Conservation (phyloP, 148 eudicot species). For the Fallopia convolvulus region DNA sequence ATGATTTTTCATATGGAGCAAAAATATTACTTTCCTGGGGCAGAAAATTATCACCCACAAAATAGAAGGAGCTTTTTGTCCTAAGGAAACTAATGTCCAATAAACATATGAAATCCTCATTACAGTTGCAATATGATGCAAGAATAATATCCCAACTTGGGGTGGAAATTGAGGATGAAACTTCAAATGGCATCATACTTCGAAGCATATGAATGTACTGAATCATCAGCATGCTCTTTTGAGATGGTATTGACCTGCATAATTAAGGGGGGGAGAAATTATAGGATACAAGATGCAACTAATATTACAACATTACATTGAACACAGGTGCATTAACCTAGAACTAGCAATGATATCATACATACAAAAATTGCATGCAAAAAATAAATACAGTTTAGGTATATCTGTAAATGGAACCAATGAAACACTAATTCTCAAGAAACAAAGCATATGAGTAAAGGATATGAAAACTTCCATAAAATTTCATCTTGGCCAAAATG, state of each 20-base stretch:
- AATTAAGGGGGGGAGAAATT: slow-evolving; percentile 6
- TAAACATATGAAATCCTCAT: background rate
- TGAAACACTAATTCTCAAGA: background rate
- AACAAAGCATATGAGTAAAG: background rate
- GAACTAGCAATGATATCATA: background rate
- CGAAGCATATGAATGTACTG: slow-evolving; percentile 39
- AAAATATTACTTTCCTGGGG: background rate
- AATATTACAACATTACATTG: background rate
- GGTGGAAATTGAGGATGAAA: slow-evolving; percentile 2
- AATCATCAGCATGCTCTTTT: slow-evolving; percentile 37
- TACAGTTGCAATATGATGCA: background rate
- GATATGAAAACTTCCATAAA: background rate
- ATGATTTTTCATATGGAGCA: background rate
- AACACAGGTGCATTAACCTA: background rate
- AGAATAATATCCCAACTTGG: slow-evolving; percentile 6
- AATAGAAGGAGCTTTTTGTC: background rate
- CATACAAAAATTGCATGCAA: background rate
- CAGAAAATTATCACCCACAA: background rate
- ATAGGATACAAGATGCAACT: background rate
- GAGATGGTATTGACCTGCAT: slow-evolving; percentile 41
- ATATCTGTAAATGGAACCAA: background rate
- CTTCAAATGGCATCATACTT: slow-evolving; percentile 24
- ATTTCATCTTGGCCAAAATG: background rate
- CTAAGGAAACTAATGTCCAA: background rate
- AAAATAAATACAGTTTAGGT: background rate